A percentile compares a stretch with the other conserved stretches of the same genome.
phyloP scores from a whole-genome alignment of 306 rosid species.

The Malus sylvestris region DNA sequence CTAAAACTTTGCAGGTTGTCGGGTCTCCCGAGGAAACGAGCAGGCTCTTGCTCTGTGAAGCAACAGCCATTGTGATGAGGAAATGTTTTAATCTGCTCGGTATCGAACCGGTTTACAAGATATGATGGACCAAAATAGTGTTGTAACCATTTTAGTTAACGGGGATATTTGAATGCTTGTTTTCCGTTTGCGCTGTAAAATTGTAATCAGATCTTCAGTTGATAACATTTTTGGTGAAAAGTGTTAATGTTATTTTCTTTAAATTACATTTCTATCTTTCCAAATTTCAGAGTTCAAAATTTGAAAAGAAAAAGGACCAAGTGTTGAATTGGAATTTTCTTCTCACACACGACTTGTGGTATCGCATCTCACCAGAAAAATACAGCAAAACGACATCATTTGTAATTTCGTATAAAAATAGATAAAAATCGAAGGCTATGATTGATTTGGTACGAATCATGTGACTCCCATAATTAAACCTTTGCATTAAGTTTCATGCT shows the following conservation, averaged over 20 bases:
- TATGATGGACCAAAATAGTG: conserved; percentile 12
- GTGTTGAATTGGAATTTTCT: neutral
- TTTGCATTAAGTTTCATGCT: too few relatives aligned
- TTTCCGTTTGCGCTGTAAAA: neutral
- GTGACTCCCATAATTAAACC: too few relatives aligned
- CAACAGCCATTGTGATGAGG: conserved; percentile 83
- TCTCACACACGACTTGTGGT: neutral
- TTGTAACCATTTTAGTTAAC: neutral
- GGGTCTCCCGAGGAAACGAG: conserved; percentile 81
- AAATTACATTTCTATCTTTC: too few relatives aligned
- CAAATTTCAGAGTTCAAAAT: too few relatives aligned
- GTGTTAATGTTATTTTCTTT: too few relatives aligned
- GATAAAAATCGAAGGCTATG: too few relatives aligned
- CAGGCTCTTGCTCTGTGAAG: conserved; percentile 91
- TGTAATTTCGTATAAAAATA: too few relatives aligned
- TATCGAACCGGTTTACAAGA: conserved; percentile 79
- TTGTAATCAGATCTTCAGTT: neutral
- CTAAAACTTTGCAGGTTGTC: conserved; percentile 48
- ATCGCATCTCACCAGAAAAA: too few relatives aligned
- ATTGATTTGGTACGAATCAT: too few relatives aligned
- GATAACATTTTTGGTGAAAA: neutral
- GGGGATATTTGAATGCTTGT: neutral
- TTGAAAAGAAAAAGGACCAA: neutral
- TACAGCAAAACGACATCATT: too few relatives aligned
- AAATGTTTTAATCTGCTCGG: conserved; percentile 86